Conservation (phyloP, 2,329 filamentous ascomycete genomes). For the Alternaria incomplexa region DNA sequence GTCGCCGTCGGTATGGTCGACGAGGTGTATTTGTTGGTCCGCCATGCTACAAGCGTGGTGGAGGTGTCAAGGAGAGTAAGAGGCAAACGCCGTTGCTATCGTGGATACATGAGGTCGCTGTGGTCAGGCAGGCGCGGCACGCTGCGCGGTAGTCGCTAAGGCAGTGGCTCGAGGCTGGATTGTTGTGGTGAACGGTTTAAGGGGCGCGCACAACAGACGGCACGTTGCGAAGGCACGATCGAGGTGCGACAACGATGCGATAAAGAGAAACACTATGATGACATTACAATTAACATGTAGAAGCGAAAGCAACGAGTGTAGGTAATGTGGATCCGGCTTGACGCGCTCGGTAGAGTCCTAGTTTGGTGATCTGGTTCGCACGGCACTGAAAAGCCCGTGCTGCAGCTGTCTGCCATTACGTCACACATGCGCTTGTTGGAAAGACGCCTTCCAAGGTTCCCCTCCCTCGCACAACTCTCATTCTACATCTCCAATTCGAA, state of each 20-base stretch:
- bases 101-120: conserved; percentile 34
- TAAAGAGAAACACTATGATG: not conserved
- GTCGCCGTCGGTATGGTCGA: conserved; percentile 60
- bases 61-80: conserved; percentile 4
- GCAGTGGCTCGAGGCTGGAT: conserved; percentile 9
- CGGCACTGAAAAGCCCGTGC: conserved; percentile 18
- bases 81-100: conserved; percentile 34
- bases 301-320: conserved; percentile 6
- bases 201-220: conserved; percentile 20
- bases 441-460: conserved; percentile 24
- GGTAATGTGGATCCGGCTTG: not conserved
- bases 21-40: conserved; percentile 71
- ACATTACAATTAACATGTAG: conserved; percentile 7
- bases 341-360: conserved; percentile 8
- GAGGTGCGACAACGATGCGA: conserved; percentile 3
- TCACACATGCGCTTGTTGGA: conserved; percentile 33
- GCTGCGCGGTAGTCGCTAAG: not conserved
- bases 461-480: conserved; percentile 18
- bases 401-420: conserved; percentile 30
- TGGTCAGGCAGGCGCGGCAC: conserved; percentile 28
- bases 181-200: conserved; percentile 13
- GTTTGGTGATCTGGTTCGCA: conserved; percentile 30
- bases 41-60: conserved; percentile 26
- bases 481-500: conserved; percentile 10
- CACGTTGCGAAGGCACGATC: conserved; percentile 4